A percentile compares a stretch with the other conserved stretches of the same genome.
Evolutionary conservation across 148 eudicot genomes (phyloP).

Genomic region (Fallopia convolvulus): DNA sequence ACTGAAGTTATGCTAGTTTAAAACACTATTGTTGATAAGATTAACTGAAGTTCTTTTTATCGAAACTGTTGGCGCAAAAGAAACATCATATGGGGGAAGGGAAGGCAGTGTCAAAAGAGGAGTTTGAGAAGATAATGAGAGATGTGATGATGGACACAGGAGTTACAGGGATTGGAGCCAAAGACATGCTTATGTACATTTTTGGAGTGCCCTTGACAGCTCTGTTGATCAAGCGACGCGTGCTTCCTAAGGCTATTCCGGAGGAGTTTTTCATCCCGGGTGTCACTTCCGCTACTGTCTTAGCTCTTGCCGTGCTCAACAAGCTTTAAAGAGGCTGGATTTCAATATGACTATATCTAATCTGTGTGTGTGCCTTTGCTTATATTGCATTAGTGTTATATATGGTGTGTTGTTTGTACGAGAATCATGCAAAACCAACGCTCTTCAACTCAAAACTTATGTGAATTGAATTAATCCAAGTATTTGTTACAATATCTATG

Average conservation of each 20-base stretch:
- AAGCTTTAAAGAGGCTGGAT: conserved; percentile 34
- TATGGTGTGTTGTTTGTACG: neutral
- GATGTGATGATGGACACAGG: conserved; percentile 41
- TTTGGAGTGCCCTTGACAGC: conserved; percentile 59
- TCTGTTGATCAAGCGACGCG: conserved; percentile 9
- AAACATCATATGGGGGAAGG: conserved; percentile 36
- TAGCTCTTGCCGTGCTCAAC: conserved; percentile 56
- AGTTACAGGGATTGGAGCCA: conserved; percentile 59
- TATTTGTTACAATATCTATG: neutral
- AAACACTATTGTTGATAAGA: neutral
- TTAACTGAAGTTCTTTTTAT: neutral
- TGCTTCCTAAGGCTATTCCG: conserved; percentile 7
- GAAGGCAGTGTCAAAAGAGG: conserved; percentile 39
- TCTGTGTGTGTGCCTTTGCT: neutral
- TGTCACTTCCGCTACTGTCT: conserved; percentile 63
- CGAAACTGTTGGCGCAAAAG: conserved; percentile 24
- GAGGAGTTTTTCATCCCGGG: conserved; percentile 50
- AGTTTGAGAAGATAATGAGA: conserved; percentile 52
- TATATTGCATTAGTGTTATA: neutral
- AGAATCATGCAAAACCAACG: neutral
- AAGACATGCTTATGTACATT: conserved; percentile 61
- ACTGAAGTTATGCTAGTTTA: neutral
- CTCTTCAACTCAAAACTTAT: neutral
- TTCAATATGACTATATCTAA: neutral
- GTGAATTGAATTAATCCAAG: neutral